These are phyloP conservation scores for Leptographium procerum DNA, from an alignment of 2,329 filamentous ascomycete genomes.

Conservation along the genomic window DNA sequence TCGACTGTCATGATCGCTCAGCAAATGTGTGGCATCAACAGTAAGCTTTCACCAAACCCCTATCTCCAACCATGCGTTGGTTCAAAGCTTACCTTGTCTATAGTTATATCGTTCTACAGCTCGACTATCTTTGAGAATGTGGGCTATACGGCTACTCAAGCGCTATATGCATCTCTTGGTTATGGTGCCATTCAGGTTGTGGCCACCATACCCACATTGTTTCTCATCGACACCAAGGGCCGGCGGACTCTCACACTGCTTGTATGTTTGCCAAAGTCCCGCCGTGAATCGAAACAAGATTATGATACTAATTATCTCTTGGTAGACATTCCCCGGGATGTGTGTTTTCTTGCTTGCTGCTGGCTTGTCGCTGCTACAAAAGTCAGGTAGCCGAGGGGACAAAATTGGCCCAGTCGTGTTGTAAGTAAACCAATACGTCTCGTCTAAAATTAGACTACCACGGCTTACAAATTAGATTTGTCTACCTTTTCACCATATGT, in stretches of 20 bases:
- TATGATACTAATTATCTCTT: not conserved
- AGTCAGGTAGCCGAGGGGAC: not conserved
- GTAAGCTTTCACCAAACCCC: constrained; percentile 15
- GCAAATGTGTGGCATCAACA: constrained; percentile 49
- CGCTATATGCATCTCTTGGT: constrained; percentile 31
- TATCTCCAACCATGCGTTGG: too few species aligned
- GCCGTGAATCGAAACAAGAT: not conserved
- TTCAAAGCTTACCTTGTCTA: not conserved
- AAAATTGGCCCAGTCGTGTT: not conserved
- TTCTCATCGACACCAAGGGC: constrained; percentile 55
- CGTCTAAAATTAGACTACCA: not conserved
- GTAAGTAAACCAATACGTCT: constrained; percentile 8
- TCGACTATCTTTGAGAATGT: constrained; percentile 32
- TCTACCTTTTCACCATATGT: constrained; percentile 15
- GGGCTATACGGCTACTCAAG: constrained; percentile 25
- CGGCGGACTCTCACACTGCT: constrained; percentile 50
- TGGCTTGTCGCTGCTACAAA: constrained; percentile 18
- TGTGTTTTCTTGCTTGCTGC: constrained; percentile 46
- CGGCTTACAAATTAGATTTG: not conserved
- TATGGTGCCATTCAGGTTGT: constrained; percentile 48
- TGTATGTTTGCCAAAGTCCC: not conserved
- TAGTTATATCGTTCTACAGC: constrained; percentile 34
- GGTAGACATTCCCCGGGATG: constrained; percentile 54
- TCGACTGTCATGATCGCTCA: constrained; percentile 72
- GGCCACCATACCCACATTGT: constrained; percentile 55